These are phyloP conservation scores for Sphaceloma murrayae DNA, from an alignment of 2,329 filamentous ascomycete genomes.

Conservation along the genomic window DNA sequence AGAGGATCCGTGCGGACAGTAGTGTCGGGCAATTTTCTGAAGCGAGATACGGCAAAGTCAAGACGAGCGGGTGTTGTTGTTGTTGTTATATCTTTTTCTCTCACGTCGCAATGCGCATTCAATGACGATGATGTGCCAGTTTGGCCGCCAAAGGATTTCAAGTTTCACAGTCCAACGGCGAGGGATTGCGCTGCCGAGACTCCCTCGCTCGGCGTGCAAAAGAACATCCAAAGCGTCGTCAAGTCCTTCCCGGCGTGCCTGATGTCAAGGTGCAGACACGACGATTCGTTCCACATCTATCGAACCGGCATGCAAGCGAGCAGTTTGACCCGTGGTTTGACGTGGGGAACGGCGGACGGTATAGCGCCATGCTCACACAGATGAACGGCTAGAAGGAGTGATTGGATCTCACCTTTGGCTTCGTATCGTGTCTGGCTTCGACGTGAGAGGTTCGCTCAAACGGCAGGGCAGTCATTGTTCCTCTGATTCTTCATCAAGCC, in stretches of 20 bases:
- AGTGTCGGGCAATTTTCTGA: background rate
- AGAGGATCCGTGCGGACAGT: no score
- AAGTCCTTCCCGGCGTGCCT: constrained; percentile 8
- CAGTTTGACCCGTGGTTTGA: constrained; percentile 6
- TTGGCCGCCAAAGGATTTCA: background rate
- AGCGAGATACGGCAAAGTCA: background rate
- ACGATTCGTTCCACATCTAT: no score
- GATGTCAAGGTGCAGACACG: no score
- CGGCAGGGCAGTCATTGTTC: background rate
- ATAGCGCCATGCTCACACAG: no score
- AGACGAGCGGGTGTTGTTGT: no score
- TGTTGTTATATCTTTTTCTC: background rate
- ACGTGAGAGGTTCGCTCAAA: background rate
- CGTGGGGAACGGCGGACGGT: background rate
- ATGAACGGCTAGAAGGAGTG: background rate
- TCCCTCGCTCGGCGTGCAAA: background rate
- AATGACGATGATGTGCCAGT: constrained; percentile 5
- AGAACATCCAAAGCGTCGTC: no score
- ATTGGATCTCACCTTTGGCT: background rate
- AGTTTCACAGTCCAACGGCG: constrained; percentile 12
- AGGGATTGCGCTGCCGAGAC: no score
- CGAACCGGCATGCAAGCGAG: constrained; percentile 4
- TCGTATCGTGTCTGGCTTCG: constrained; percentile 10
- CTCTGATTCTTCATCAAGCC: background rate
- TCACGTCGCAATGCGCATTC: background rate